Conservation (phyloP, 169 alveolate genomes). For the Plasmodium berghei region DNA sequence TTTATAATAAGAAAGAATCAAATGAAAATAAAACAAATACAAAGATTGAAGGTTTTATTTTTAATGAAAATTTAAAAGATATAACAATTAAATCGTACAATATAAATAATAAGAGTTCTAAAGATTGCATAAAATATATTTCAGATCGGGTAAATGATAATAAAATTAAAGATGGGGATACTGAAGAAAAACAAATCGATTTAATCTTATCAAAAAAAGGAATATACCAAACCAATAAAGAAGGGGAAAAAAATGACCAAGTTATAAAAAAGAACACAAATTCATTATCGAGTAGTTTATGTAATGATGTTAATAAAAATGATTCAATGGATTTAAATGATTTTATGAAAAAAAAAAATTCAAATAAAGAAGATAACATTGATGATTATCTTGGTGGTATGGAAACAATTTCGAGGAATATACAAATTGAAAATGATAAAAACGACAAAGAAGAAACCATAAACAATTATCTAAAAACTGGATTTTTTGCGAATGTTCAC, state of each 20-base stretch:
- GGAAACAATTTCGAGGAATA: no score
- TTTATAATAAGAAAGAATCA: not conserved
- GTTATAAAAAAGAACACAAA: not conserved
- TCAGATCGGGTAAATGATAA: no score
- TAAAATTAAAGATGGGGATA: no score
- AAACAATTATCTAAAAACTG: slow-evolving; percentile 16
- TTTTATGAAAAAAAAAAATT: not conserved
- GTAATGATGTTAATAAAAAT: no score
- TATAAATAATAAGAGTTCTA: slow-evolving; percentile 12
- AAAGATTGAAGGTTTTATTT: slow-evolving; percentile 65
- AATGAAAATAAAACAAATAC: slow-evolving; percentile 1
- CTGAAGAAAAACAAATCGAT: no score
- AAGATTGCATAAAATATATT: slow-evolving; percentile 23
- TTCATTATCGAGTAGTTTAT: no score
- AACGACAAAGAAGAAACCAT: not conserved
- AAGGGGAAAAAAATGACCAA: no score
- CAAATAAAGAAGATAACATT: not conserved
- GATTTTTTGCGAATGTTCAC: slow-evolving; percentile 42
- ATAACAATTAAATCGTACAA: slow-evolving; percentile 23
- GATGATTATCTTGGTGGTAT: not conserved
- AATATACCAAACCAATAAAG: no score
- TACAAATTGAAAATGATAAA: not conserved
- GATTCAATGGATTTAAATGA: no score
- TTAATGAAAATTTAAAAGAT: slow-evolving; percentile 56
- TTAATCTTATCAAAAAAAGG: no score